A percentile compares a stretch with the other conserved stretches of the same genome.
Evolutionary conservation across 768 basidiomycete species (phyloP).

Genomic region (Cytidiella melzeri): DNA sequence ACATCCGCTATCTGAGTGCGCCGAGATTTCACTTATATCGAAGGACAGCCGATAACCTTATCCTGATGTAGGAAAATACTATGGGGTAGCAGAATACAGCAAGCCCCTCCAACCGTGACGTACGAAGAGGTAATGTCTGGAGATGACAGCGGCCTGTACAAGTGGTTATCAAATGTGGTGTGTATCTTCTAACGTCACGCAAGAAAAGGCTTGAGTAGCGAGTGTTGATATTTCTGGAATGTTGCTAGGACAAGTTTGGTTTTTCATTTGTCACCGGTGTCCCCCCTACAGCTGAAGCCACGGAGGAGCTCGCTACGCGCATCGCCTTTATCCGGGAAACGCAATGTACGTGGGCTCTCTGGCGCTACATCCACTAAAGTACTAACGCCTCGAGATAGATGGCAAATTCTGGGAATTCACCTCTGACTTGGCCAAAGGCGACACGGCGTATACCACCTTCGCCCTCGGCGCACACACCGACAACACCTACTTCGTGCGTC

Average conservation of each 20-base stretch:
- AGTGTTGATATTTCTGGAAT: no score
- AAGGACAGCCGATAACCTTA: background rate
- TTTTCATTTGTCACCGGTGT: slow-evolving; percentile 85
- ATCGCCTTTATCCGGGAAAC: slow-evolving; percentile 91
- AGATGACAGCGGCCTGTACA: slow-evolving; percentile 62
- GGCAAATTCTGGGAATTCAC: slow-evolving; percentile 98
- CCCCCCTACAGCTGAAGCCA: slow-evolving; percentile 75
- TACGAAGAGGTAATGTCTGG: slow-evolving; percentile 70
- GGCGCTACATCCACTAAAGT: background rate
- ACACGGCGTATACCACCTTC: slow-evolving; percentile 90
- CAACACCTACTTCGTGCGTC: slow-evolving; percentile 64
- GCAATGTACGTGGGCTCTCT: slow-evolving; percentile 38
- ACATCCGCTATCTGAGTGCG: slow-evolving; percentile 14
- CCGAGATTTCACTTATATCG: background rate
- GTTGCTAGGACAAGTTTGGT: slow-evolving; percentile 74
- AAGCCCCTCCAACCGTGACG: slow-evolving; percentile 65
- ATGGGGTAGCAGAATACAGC: slow-evolving; percentile 76
- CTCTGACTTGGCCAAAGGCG: slow-evolving; percentile 82
- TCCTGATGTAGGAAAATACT: slow-evolving; percentile 49
- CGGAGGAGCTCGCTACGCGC: slow-evolving; percentile 66
- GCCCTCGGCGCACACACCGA: slow-evolving; percentile 84
- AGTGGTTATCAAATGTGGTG: slow-evolving; percentile 79
- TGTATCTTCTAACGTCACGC: no score
- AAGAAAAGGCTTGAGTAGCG: no score
- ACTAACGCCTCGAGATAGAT: slow-evolving; percentile 47